Base-by-base conservation (phyloP, 805 yeast species). In the Myxozyma monticola region DNA sequence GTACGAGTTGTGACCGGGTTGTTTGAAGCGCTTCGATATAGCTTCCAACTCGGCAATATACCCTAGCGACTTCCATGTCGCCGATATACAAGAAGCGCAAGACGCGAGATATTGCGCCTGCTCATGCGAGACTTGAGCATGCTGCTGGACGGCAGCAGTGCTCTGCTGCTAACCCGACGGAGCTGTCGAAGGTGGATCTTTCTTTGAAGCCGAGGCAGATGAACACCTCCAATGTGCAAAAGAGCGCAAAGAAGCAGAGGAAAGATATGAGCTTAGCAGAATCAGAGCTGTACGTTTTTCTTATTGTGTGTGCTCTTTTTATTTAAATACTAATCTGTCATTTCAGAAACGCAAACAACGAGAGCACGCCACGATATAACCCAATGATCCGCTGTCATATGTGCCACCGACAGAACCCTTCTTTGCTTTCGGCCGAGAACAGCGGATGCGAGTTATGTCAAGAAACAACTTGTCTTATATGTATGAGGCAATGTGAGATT, bases 391-490 rank as follows among this genome's bases (percentile, higher is more conserved):
- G 52, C 4, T 54, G 59, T 30, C 59, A 54, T 38, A 54, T 54
- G 17, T 54, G 59, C 45, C 48, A 43, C 15, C 57, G 53, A 21
- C 52, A 48, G 18, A 54, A 52, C 36, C 59, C 59, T 10, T 52
- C 57, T 14, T 36, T 54, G 6, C 37, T 54, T 22, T 41, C 57
- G 7, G 29, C 30, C 6, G 59, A 54, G 25, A 54, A 47, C 24
- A 30, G 57, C 24, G 50, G 42, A 25, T 54, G 59, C 33, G 59
- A 52, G 12, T 20, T 46, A 7, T 54, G 59, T 30, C 38, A 25
- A 8, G 46, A 39, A 9, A 28, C 39, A n/a, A 54, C 59, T 2
- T 54, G 59, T 31, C 8, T 54, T 14, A 36, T 54, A 14, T 54
- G 59, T 30, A 51, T 52, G 49, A 49, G 59, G 9, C 59, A 54